phyloP scores from a whole-genome alignment of 257 asterid species.

The Misopates orontium region DNA sequence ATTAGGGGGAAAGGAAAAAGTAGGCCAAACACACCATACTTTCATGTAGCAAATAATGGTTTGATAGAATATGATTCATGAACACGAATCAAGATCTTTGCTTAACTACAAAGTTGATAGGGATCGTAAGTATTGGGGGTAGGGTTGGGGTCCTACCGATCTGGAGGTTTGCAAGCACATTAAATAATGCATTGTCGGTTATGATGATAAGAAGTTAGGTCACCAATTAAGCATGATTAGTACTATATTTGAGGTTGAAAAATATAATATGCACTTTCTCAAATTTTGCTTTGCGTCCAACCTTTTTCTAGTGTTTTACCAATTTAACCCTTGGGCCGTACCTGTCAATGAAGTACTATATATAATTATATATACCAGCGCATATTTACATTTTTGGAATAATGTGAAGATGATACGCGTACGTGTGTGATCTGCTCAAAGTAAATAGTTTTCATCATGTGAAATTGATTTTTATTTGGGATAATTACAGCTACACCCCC shows the following conservation, averaged over 20 bases:
- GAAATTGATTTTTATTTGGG: too few relatives aligned
- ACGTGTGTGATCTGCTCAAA: too few relatives aligned
- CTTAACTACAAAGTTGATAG: conserved; percentile 61
- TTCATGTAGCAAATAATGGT: conserved; percentile 41
- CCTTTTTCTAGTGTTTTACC: neutral
- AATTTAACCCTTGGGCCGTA: neutral
- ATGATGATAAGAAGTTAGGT: conserved; percentile 46
- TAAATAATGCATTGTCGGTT: conserved; percentile 65
- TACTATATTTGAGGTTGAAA: neutral
- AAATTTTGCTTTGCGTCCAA: neutral
- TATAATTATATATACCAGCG: too few relatives aligned
- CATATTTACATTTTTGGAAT: too few relatives aligned
- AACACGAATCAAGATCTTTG: conserved; percentile 50
- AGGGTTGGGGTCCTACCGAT: conserved; percentile 39
- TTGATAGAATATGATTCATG: conserved; percentile 49
- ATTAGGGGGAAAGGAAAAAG: conserved; percentile 22
- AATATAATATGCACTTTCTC: conserved; percentile 10
- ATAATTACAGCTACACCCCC: too few relatives aligned
- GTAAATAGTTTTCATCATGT: too few relatives aligned
- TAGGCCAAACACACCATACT: conserved; percentile 38
- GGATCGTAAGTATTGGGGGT: neutral
- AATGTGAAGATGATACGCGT: too few relatives aligned
- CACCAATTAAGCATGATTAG: conserved; percentile 37
- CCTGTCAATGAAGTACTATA: neutral
- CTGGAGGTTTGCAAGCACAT: conserved; percentile 21